Percentiles rank a stretch among this genome's conserved stretches.
Evolutionary conservation across 2,329 filamentous ascomycete genomes (phyloP).

Genomic region (Pleurostoma richardsiae): DNA sequence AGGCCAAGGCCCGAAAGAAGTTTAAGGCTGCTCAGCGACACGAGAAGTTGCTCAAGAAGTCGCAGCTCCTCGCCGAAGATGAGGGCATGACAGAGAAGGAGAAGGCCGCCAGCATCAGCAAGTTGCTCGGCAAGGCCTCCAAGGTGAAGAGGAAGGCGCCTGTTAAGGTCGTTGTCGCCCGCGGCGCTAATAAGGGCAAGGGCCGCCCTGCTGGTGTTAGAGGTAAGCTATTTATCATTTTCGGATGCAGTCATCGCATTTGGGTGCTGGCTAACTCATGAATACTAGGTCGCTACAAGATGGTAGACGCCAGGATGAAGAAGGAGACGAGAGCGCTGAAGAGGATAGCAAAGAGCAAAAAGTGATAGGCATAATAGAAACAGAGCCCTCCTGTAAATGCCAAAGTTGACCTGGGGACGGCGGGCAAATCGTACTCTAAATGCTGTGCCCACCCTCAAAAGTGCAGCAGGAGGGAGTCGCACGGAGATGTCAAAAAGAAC

Average conservation of each 20-base stretch:
- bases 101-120: constrained; percentile 80
- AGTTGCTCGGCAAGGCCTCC: constrained; percentile 73
- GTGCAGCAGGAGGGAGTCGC: neutral
- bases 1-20: constrained; percentile 96
- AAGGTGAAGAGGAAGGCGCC: constrained; percentile 83
- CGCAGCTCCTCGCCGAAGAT: constrained; percentile 80
- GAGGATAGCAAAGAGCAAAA: constrained; percentile 54
- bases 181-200: constrained; percentile 43
- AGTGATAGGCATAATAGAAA: neutral
- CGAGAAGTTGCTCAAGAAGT: constrained; percentile 97
- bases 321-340: constrained; percentile 91
- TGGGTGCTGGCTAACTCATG: too few relatives aligned
- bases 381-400: neutral
- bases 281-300: constrained; percentile 64
- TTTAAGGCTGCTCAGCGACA: constrained; percentile 85
- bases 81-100: constrained; percentile 94
- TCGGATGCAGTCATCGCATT: too few relatives aligned
- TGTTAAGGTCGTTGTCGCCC: constrained; percentile 85
- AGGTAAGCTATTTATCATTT: neutral
- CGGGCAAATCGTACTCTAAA: too few relatives aligned
- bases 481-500: neutral
- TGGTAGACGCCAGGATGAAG: constrained; percentile 93
- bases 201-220: constrained; percentile 9
- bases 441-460: too few relatives aligned
- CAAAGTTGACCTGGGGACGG: too few relatives aligned